Base-by-base conservation (phyloP, 208 protist species). In the Herpetomonas tarakana region DNA sequence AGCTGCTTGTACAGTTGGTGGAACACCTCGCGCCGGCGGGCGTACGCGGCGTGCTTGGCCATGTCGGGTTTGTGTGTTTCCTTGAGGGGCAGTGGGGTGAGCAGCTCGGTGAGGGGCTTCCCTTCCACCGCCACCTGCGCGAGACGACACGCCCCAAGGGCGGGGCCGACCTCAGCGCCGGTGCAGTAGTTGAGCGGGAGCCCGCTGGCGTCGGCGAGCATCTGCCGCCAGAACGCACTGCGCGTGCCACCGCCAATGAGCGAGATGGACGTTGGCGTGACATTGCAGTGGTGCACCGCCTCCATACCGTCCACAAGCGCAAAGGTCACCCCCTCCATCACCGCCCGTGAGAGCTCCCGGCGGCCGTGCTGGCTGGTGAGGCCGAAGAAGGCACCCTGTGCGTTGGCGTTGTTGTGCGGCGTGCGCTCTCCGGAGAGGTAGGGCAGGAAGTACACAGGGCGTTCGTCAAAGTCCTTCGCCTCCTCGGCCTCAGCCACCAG, bases 361-460 rank as follows among this genome's bases (percentile, higher is more conserved):
- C 76, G 78, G 38, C 68, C 55, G 74, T 89, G 81, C 30, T 87
- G 79, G 19, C 62, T 66, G 3, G 79, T 92, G 47, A 92, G 59
- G 31, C 81, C 81, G 54, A 89, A 92, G 61, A 92, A 92, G 38
- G 83, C 76, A 45, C 81, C 81, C 68, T 87, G 87, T 3, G 86
- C 81, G 51, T 86, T 72, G 16, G 76, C 60, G 67, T 88, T 86
- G 74, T 92, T 88, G 72, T 92, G 79, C 27, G 79, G 79, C 24
- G 86, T 89, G 58, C 78, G 78, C 70, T 87, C 81, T 19, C 81
- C 86, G 11, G 78, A 56, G 41, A 92, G 70, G 69, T 88, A 88
- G 11, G 85, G 81, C 45, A 92, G 60, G 59, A 89, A 89, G 61
- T 71, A 92, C 16, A 84, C 38, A 6, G 81, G 76, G 0, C 69